Base-by-base conservation (phyloP, 2,329 filamentous ascomycete species). In the Coniochaeta prunicola region DNA sequence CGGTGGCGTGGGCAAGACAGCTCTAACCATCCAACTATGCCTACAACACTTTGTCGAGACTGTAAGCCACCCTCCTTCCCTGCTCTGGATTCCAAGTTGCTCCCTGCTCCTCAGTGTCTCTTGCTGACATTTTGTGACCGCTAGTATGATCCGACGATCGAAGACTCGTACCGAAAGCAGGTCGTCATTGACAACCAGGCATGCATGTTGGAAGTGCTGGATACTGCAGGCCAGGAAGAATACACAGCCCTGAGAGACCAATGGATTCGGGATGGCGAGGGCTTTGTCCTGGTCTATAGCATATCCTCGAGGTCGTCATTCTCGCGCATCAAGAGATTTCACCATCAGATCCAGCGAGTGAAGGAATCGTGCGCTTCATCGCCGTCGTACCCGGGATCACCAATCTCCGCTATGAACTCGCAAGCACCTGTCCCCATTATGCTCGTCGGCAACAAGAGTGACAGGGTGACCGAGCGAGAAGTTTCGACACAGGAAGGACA, bases 1-100 rank as follows among this genome's bases (percentile, higher is more conserved):
- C 73, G 92, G 92, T 77, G 92, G 92, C 76, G 92, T 96, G 62
- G 92, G 92, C 67, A 96, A 96, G 77, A 96, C 92, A 57, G 92
- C 92, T 69, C 80, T 96, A 71, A 96, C 92, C 60, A 96, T 96
- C 71, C 92, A 99, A 86, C 82, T 99, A 68, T 97, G 94, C 74
- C 79, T 97, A 70, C 96, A 97, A 76, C 94, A 99, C 76, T 99
- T 99, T 73, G 92, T 97, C 69, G 93, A 97, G 79, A 97, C 92
- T 62, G 84, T 87, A 77, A 76, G 84, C 79, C 58, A 53, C 28
- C 54, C 33, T n/a, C n/a, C n/a, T n/a, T n/a, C n/a, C 57, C 58
- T 53, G 30, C 33, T 8, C 13, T 24, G n/a, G 21, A 8, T 33
- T 34, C 13, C 10, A 21, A 2, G 17, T 10, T 36, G 15, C 8